Evolutionary conservation across 306 rosid genomes (phyloP), one percentile per base, ranked within the genome.

Genomic region (Malus sylvestris): DNA sequence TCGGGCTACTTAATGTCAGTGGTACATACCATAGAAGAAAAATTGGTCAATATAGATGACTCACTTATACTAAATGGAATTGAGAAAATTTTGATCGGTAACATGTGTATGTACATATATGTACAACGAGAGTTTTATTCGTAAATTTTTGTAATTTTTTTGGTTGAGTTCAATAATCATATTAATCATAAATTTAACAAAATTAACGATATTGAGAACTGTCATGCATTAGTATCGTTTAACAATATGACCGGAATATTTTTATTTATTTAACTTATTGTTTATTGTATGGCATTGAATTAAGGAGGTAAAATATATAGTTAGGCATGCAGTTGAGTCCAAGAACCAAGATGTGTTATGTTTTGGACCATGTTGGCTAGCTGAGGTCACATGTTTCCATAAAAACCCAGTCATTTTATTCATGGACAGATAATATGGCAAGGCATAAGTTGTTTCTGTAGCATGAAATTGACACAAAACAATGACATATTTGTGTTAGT

Each of bases 401-500:
- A n/a, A 16, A 55, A 49, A 71, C 49, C n/a, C 49, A 52, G 27
- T 53, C 38, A 57, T 72, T 57, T 12, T 14, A 72, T 72, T 72
- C 55, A 72, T 58, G 76, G 67, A 58, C 76, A 72, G 19, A 58
- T 15, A 72, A 58, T 58, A 38, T 72, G 67, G 38, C 67, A 57
- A 58, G 8, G 19, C 33, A 58, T 57, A 33, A 57, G 33, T 55
- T 32, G 52, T 52, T 29, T 71, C 27, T 72, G 8, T 38, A 27
- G 62, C 72, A 57, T 33, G 65, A 68, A 73, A 67, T 59, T 44
- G 74, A 73, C 74, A 52, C n/a, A 38, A 64, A 27, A 42, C 45
- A 53, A 25, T 67, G 83, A 73, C 79, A 45, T 61, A 55, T 79
- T 79, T 79, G n/a, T 68, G 72, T 53, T 76, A 71, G 57, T 71